Evolutionary conservation across 441 rosid genomes (phyloP).

Genomic region (Daphne laureola): DNA sequence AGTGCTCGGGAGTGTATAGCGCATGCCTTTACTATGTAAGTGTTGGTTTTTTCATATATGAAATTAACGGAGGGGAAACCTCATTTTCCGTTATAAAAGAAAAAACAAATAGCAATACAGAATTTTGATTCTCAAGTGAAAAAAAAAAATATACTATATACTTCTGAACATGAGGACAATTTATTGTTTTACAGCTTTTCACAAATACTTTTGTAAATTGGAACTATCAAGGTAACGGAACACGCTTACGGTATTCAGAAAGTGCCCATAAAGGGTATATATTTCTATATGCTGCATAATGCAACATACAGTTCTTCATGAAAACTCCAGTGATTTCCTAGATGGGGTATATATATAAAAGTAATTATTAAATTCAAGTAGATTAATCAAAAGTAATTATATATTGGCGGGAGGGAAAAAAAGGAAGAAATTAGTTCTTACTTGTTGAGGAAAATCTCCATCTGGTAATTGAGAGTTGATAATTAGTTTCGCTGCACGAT

Average conservation of each 20-base stretch:
- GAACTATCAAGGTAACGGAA: slow-evolving; percentile 17
- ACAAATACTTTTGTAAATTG: too few relatives aligned
- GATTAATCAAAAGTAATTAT: neutral
- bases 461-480: slow-evolving; percentile 56
- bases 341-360: neutral
- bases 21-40: too few relatives aligned
- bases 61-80: too few relatives aligned
- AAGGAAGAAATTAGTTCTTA: slow-evolving; percentile 2
- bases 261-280: slow-evolving; percentile 60
- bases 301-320: slow-evolving; percentile 45
- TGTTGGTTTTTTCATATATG: too few relatives aligned
- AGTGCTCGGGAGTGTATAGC: too few relatives aligned
- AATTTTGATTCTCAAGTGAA: too few relatives aligned
- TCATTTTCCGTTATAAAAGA: too few relatives aligned
- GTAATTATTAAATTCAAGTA: neutral
- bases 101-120: too few relatives aligned
- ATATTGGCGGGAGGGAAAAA: too few relatives aligned
- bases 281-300: slow-evolving; percentile 39
- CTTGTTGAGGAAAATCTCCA: slow-evolving; percentile 76
- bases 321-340: slow-evolving; percentile 51
- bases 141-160: too few relatives aligned
- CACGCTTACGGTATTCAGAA: slow-evolving; percentile 35
- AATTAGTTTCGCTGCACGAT: slow-evolving; percentile 49
- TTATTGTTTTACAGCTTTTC: too few relatives aligned
- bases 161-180: too few relatives aligned